These are phyloP conservation scores for Aspergillus aculeatus DNA, from an alignment of 2,329 filamentous ascomycete genomes.

Conservation along the genomic window DNA sequence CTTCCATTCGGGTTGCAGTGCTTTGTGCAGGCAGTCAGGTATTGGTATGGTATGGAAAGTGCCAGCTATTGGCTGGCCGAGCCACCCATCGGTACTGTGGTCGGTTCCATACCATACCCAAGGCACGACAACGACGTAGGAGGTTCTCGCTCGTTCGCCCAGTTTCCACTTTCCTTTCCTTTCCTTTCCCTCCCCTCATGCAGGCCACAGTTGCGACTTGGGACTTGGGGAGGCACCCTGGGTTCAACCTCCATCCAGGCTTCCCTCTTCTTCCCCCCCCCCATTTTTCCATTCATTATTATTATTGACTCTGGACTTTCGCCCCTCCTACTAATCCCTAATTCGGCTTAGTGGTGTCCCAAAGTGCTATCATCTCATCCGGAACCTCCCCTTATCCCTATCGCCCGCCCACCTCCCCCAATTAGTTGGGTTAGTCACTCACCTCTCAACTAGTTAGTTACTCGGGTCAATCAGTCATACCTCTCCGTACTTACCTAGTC, in stretches of 20 bases:
- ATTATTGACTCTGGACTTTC: conserved; percentile 8
- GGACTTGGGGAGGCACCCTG: no score
- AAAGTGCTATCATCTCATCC: conserved; percentile 15
- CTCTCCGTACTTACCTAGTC: neutral
- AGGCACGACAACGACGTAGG: conserved; percentile 6
- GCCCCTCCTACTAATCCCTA: conserved; percentile 7
- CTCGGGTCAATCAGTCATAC: neutral
- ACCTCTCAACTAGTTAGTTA: no score
- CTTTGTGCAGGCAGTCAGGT: neutral
- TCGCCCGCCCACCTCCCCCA: neutral
- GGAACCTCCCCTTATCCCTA: conserved; percentile 10
- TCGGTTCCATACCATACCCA: no score
- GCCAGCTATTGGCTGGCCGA: conserved; percentile 9
- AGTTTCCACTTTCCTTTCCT: conserved; percentile 14
- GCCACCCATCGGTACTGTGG: neutral
- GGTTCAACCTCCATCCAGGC: conserved; percentile 3
- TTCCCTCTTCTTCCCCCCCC: no score
- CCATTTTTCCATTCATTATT: no score
- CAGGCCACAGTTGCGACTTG: no score
- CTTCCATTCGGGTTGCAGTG: neutral
- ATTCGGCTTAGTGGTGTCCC: neutral
- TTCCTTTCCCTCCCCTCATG: conserved; percentile 1
- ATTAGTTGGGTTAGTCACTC: neutral
- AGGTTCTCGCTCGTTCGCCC: conserved; percentile 25
- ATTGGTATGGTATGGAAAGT: conserved; percentile 16